These are phyloP conservation scores for Lumnitzera littorea DNA, from an alignment of 345 rosid genomes.

Conservation along the genomic window DNA sequence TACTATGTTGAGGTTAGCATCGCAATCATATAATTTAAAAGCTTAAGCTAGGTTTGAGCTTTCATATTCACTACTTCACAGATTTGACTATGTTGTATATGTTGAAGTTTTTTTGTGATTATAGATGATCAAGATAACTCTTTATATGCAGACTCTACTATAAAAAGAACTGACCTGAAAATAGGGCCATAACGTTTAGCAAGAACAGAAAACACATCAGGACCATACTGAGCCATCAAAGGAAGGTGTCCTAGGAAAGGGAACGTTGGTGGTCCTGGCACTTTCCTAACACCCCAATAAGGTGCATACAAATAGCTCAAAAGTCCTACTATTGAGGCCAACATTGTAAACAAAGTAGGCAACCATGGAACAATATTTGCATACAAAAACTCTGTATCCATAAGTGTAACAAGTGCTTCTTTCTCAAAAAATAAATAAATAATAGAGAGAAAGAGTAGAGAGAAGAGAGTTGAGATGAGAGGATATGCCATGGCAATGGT, in stretches of 20 bases:
- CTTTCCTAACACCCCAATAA: slow-evolving; percentile 24
- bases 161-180: slow-evolving; percentile 47
- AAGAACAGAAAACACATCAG: slow-evolving; percentile 70
- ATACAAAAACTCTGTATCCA: not conserved
- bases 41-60: too few species aligned
- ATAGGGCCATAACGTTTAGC: slow-evolving; percentile 79
- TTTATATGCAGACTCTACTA: too few species aligned
- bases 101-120: too few species aligned
- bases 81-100: too few species aligned
- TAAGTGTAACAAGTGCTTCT: not conserved
- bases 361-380: not conserved
- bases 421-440: not conserved
- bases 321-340: slow-evolving; percentile 67
- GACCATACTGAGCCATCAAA: slow-evolving; percentile 76
- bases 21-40: too few species aligned
- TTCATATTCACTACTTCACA: too few species aligned
- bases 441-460: not conserved
- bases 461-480: too few species aligned
- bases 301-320: slow-evolving; percentile 31
- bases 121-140: too few species aligned
- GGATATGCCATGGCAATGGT: too few species aligned
- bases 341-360: slow-evolving; percentile 29
- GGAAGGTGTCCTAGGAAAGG: slow-evolving; percentile 81
- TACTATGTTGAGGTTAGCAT: too few species aligned
- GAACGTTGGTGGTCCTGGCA: slow-evolving; percentile 16